Conservation (phyloP, 2,329 filamentous ascomycete species). For the Colletotrichum navitas region DNA sequence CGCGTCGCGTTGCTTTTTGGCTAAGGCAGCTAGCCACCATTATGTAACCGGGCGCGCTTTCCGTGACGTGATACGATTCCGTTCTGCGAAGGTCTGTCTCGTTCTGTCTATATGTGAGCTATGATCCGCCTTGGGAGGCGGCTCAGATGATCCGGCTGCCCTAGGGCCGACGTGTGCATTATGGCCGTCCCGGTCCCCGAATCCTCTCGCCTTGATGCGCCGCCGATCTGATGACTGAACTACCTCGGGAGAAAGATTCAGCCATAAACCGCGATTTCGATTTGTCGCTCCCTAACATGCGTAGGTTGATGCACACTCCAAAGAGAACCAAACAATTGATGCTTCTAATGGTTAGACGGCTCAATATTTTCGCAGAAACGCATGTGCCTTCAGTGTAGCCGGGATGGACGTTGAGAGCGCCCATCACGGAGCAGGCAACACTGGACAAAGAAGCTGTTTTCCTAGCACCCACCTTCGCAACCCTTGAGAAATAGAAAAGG, state of each 20-base stretch:
- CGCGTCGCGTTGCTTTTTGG: slow-evolving; percentile 40
- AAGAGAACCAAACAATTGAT: too few species aligned
- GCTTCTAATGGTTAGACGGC: too few species aligned
- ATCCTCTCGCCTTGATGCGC: background rate
- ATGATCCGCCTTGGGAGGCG: background rate
- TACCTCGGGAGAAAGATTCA: background rate
- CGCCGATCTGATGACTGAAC: background rate
- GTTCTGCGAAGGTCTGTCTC: background rate
- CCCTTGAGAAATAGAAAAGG: too few species aligned
- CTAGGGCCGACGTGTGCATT: background rate
- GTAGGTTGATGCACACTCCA: background rate
- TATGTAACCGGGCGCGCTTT: slow-evolving; percentile 30
- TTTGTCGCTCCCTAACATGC: background rate
- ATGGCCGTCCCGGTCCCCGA: background rate
- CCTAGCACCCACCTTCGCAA: too few species aligned
- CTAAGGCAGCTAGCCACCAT: slow-evolving; percentile 32
- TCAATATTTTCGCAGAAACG: too few species aligned
- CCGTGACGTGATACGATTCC: slow-evolving; percentile 7
- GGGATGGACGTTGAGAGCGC: too few species aligned
- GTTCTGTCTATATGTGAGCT: background rate
- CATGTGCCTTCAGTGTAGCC: too few species aligned
- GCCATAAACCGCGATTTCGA: background rate
- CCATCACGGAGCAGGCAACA: too few species aligned
- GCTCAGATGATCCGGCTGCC: background rate
- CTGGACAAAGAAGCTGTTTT: too few species aligned